Conservation (phyloP, 2,329 filamentous ascomycete species). For the Falciphora oryzae region DNA sequence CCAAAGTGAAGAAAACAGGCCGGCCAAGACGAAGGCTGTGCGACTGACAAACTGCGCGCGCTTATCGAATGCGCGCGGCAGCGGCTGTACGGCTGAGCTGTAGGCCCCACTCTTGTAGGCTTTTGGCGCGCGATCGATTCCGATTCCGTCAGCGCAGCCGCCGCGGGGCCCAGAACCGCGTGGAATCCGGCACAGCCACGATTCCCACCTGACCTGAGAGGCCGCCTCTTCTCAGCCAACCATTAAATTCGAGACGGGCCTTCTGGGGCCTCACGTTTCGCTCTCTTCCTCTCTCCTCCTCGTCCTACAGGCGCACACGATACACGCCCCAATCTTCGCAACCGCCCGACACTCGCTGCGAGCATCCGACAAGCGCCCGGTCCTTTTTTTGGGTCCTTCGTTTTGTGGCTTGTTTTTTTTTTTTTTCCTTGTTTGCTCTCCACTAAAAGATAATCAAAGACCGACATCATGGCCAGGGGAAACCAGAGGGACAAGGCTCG, state of each 20-base stretch:
- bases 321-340: background rate
- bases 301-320: background rate
- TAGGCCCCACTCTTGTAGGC: background rate
- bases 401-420: background rate
- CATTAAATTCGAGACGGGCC: slow-evolving; percentile 2
- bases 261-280: background rate
- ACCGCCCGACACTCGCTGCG: background rate
- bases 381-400: background rate
- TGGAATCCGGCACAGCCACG: slow-evolving; percentile 3
- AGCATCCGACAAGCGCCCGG: background rate
- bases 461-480: slow-evolving; percentile 71
- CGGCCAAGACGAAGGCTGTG: too few species aligned
- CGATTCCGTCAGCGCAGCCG: too few species aligned
- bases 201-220: background rate
- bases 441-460: background rate
- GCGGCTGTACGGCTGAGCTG: background rate
- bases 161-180: background rate
- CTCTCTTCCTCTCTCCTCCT: background rate
- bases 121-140: background rate
- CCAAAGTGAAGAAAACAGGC: too few species aligned
- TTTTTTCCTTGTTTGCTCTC: background rate
- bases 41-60: too few species aligned
- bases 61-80: background rate
- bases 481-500: slow-evolving; percentile 94
- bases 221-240: slow-evolving; percentile 6